Conservation (phyloP, 2,329 filamentous ascomycete genomes). For the Aspergillus fumigatus region DNA sequence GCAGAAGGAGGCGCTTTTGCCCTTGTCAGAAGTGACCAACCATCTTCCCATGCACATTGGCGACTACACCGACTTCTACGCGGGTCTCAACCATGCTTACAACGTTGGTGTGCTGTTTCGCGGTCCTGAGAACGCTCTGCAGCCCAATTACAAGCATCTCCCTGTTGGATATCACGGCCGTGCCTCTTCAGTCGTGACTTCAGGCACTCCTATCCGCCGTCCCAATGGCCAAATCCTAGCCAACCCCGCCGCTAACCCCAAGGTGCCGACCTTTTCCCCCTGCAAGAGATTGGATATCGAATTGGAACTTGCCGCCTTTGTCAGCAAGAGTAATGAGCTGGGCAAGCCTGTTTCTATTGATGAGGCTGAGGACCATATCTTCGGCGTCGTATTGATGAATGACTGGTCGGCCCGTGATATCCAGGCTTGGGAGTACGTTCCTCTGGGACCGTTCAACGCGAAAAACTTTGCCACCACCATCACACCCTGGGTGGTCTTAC, state of each 20-base stretch:
- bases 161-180: constrained; percentile 80
- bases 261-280: constrained; percentile 59
- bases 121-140: constrained; percentile 65
- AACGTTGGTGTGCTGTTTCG: constrained; percentile 69
- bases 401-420: constrained; percentile 84
- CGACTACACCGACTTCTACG: constrained; percentile 85
- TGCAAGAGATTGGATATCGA: constrained; percentile 71
- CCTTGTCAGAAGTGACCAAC: constrained; percentile 55
- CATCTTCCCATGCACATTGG: constrained; percentile 74
- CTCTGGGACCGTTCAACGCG: constrained; percentile 73
- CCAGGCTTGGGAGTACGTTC: constrained; percentile 80
- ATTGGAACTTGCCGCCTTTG: constrained; percentile 72
- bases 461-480: constrained; percentile 81
- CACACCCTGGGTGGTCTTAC: constrained; percentile 72
- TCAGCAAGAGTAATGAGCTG: constrained; percentile 61
- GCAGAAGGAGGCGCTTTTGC: constrained; percentile 56
- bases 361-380: constrained; percentile 66
- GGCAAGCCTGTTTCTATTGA: constrained; percentile 60
- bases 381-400: constrained; percentile 78
- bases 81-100: constrained; percentile 72
- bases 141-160: constrained; percentile 76
- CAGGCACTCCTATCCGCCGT: constrained; percentile 66
- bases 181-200: constrained; percentile 69
- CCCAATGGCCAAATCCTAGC: constrained; percentile 70
- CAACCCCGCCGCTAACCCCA: constrained; percentile 58